Evolutionary conservation across 805 yeast genomes (phyloP).

Genomic region (Maudiozyma pseudohumilis): DNA sequence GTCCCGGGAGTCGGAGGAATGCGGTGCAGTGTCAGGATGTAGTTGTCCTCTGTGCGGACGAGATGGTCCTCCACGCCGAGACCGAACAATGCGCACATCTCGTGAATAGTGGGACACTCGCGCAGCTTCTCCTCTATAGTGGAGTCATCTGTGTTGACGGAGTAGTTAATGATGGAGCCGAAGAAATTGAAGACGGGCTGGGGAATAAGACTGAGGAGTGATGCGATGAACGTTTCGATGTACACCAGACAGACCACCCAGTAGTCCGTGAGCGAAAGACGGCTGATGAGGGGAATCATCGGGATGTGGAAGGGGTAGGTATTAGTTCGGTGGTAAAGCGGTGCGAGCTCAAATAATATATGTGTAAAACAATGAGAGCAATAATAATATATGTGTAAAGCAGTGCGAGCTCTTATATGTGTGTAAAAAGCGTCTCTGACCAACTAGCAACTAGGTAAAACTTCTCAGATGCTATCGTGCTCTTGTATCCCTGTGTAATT

Average conservation of each 20-base stretch:
- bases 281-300: constrained; percentile 8
- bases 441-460: no score
- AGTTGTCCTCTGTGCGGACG: constrained; percentile 68
- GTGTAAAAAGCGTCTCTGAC: no score
- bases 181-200: constrained; percentile 30
- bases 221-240: constrained; percentile 38
- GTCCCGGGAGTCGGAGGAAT: constrained; percentile 34
- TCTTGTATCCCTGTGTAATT: no score
- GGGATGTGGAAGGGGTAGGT: no score
- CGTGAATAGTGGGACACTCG: constrained; percentile 43
- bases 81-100: constrained; percentile 60
- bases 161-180: constrained; percentile 23
- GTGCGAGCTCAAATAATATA: no score
- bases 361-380: no score
- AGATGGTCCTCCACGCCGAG: constrained; percentile 67
- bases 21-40: constrained; percentile 66
- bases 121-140: constrained; percentile 14
- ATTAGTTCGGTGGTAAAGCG: no score
- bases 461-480: no score
- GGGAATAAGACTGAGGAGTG: constrained; percentile 40
- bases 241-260: constrained; percentile 41
- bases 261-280: constrained; percentile 42
- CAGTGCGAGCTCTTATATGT: no score
- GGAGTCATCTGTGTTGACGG: constrained; percentile 15
- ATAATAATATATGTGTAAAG: no score